These are phyloP conservation scores for Hypoxylon rubiginosum DNA, from an alignment of 2,329 filamentous ascomycete genomes.

Conservation along the genomic window DNA sequence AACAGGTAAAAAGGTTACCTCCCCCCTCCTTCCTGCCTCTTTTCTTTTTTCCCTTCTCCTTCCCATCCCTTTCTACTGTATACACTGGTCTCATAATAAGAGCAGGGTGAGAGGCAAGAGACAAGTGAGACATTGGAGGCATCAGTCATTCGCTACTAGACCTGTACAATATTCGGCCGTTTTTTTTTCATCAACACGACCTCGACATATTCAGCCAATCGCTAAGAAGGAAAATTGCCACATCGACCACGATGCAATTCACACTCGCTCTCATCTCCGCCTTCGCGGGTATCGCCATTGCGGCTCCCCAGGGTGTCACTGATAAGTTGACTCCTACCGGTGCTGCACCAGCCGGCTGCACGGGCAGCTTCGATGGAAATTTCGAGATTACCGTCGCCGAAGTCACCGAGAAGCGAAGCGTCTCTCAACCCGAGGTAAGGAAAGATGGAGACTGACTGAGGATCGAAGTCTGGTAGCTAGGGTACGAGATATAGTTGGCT, in stretches of 20 bases:
- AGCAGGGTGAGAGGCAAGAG: constrained; percentile 38
- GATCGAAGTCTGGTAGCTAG: background rate
- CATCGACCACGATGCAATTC: constrained; percentile 47
- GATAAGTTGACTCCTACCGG: constrained; percentile 60
- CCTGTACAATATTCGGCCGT: constrained; percentile 38
- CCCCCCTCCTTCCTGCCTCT: constrained; percentile 25
- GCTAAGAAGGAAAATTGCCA: constrained; percentile 6
- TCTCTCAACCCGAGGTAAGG: constrained; percentile 47
- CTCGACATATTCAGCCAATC: constrained; percentile 32
- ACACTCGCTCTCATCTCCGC: constrained; percentile 47
- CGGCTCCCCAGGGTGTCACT: constrained; percentile 58
- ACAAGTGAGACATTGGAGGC: constrained; percentile 41
- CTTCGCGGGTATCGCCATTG: constrained; percentile 56
- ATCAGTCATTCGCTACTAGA: constrained; percentile 46
- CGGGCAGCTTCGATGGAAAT: constrained; percentile 59
- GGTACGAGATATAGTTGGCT: constrained; percentile 20
- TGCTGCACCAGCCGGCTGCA: constrained; percentile 63
- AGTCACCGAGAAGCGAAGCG: constrained; percentile 54
- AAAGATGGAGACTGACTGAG: background rate
- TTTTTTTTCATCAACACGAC: constrained; percentile 15
- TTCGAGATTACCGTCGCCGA: constrained; percentile 67
- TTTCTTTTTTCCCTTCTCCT: constrained; percentile 17
- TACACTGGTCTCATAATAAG: constrained; percentile 30
- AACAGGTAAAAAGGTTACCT: constrained; percentile 20
- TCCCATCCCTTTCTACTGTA: constrained; percentile 33